Conservation (phyloP, 345 rosid species). For the Luvunga scandens region DNA sequence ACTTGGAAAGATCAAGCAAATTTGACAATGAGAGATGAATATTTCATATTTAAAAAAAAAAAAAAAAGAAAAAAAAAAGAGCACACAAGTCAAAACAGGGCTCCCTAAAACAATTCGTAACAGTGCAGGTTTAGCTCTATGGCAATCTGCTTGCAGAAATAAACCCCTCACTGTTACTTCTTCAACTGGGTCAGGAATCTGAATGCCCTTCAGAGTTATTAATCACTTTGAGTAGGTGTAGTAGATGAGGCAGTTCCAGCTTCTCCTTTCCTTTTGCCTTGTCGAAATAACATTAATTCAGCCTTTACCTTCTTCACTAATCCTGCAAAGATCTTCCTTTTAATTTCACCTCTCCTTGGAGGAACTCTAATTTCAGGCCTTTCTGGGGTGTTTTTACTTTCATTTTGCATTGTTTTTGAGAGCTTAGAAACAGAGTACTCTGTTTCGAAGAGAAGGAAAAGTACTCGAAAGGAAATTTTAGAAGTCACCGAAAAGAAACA, state of each 20-base stretch:
- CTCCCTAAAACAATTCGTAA: no score
- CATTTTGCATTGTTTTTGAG: conserved; percentile 10
- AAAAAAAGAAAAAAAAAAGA: no score
- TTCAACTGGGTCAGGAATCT: background rate
- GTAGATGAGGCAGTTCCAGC: background rate
- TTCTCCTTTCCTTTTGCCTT: background rate
- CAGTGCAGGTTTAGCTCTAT: no score
- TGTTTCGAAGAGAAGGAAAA: background rate
- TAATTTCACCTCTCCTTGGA: conserved; percentile 33
- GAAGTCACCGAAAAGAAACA: background rate
- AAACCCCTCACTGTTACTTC: background rate
- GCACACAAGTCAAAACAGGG: no score
- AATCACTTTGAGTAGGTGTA: background rate
- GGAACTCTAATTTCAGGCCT: conserved; percentile 20
- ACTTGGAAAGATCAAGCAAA: background rate
- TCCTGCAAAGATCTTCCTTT: conserved; percentile 10
- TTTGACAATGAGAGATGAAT: background rate
- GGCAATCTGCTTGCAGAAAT: no score
- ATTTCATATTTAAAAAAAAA: background rate
- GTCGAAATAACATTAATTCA: background rate
- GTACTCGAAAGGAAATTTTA: background rate
- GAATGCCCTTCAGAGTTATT: conserved; percentile 8
- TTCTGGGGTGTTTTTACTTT: background rate
- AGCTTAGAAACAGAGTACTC: conserved; percentile 2
- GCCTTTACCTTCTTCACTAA: conserved; percentile 1